Evolutionary conservation across 805 yeast species (phyloP), one percentile per base, ranked within the genome.

Genomic region (Zygotorulaspora danielsina): DNA sequence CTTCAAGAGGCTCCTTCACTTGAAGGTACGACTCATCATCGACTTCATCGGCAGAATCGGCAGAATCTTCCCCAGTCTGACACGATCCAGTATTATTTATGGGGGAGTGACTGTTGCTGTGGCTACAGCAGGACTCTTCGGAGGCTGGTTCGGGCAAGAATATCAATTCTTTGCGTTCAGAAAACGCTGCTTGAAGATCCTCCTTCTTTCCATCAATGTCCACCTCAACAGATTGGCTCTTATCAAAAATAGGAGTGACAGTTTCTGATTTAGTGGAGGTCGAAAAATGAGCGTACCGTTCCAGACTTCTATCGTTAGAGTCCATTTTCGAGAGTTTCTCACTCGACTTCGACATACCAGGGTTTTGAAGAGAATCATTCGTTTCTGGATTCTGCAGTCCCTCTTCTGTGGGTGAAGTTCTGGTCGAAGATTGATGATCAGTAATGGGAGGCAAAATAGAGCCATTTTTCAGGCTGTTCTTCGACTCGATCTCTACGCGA

Each of bases 161-260:
- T 3, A 46, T 43, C 15, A 59, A 26, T 19, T 40, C 41, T 4
- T 53, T 49, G 15, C 50, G 41, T 24, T 50, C 51, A 4, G 47
- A 45, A 1, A 50, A 19, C 12, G 31, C 38, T 0, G 51, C 64
- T 21, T 42, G 43, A 10, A 54, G 48, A 19, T 51, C 45, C 4
- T 44, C 31, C 17, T 42, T 41, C 11, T 50, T 32, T 19, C 52
- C 60, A 24, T 49, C 61, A 17, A 54, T 49, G 22, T 52, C 52
- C 31, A 57, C 45, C 1, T 50, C 44, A 7, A 55, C 48, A 15
- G 42, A 17, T 13, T 39, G 36, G 24, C 34, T 37, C 17, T 19
- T 17, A 6, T 32, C 19, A 5, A 8, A 21, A 4, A 39, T n/a
- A 4, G 9, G 18, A 6, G 5, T 27, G 18, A 5, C 15, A n/a